Evolutionary conservation across 371 early-diverging fungal genomes (phyloP), one percentile per base, ranked within the genome.

Genomic region (Thermomucor indicae-seudaticae): DNA sequence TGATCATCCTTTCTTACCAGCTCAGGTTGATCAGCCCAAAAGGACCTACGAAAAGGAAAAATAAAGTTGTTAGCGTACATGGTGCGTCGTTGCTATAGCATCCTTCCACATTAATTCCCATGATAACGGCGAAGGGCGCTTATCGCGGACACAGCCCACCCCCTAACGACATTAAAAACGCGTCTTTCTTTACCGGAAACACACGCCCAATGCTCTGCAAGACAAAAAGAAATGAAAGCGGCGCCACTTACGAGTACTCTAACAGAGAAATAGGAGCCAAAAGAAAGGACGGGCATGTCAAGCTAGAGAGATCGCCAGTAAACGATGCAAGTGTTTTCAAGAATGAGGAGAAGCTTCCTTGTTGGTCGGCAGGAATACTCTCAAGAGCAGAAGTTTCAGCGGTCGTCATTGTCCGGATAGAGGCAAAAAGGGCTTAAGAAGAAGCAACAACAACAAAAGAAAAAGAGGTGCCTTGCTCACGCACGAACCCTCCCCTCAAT

Each of bases 251-350:
- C 85, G 85, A 83, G 65, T 90, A 90, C 60, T 90, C 91, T 31
- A 88, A 72, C 46, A 90, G 67, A 47, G 86, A 86, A 53, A 82
- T 81, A 49, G 88, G 87, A 39, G 79, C 84, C 48, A 90, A 64
- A 16, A 90, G 60, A 51, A 89, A 89, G 17, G 89, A 83, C 37
- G 91, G 91, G 57, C 88, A 88, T 3, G 89, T 89, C 42, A 90
- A 72, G 29, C 78, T 74, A 12, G 88, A 87, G 28, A 90, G 75
- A 57, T 90, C 91, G 38, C 91, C 91, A 17, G 91, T 86, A 49
- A 89, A 89, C 24, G 87, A 84, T 22, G 85, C 82, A 23, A 90
- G 57, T 12, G 80, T 80, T 62, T 85, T 79, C 35, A 90, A 52
- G 49, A 90, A 90, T 2, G 84, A 80, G 42, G 81, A 75, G 59